Evolutionary conservation across 2,329 filamentous ascomycete species (phyloP).

Genomic region (Nothophaeocryptopus gaeumannii): DNA sequence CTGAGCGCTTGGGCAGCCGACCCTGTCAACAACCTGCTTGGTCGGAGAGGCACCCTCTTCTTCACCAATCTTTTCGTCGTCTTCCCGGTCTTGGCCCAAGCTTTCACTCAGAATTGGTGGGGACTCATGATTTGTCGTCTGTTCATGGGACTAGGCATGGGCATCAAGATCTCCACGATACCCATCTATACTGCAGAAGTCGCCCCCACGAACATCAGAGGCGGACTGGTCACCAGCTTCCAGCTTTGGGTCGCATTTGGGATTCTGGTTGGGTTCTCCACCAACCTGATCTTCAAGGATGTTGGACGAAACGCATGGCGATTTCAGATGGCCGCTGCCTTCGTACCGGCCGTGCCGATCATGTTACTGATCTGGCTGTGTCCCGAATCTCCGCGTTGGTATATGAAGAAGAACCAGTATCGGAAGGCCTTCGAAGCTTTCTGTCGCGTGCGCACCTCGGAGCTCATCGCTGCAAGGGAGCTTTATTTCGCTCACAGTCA

Average conservation of each 20-base stretch:
- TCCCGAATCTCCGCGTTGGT: constrained; percentile 29
- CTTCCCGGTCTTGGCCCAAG: constrained; percentile 63
- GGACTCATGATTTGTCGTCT: constrained; percentile 68
- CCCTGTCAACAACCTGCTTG: constrained; percentile 31
- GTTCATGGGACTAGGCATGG: constrained; percentile 60
- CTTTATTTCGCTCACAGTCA: constrained; percentile 30
- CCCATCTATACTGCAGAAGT: constrained; percentile 40
- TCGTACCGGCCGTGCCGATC: constrained; percentile 63
- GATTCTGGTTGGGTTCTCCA: constrained; percentile 61
- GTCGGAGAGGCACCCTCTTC: constrained; percentile 38
- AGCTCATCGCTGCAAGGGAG: constrained; percentile 32
- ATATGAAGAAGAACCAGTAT: constrained; percentile 26
- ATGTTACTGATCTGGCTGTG: constrained; percentile 55
- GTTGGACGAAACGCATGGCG: constrained; percentile 59
- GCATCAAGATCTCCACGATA: constrained; percentile 44
- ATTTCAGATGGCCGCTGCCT: constrained; percentile 60
- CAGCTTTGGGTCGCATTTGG: constrained; percentile 55
- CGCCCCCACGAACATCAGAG: constrained; percentile 49
- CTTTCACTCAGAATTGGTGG: constrained; percentile 64
- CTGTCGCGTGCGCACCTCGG: constrained; percentile 30
- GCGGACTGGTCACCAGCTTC: constrained; percentile 32
- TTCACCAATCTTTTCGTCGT: constrained; percentile 49
- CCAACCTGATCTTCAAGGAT: constrained; percentile 57
- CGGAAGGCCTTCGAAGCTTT: constrained; percentile 45
- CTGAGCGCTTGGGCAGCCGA: constrained; percentile 53